Conservation (phyloP, 2,329 filamentous ascomycete genomes). For the Ceratocystis harringtonii region DNA sequence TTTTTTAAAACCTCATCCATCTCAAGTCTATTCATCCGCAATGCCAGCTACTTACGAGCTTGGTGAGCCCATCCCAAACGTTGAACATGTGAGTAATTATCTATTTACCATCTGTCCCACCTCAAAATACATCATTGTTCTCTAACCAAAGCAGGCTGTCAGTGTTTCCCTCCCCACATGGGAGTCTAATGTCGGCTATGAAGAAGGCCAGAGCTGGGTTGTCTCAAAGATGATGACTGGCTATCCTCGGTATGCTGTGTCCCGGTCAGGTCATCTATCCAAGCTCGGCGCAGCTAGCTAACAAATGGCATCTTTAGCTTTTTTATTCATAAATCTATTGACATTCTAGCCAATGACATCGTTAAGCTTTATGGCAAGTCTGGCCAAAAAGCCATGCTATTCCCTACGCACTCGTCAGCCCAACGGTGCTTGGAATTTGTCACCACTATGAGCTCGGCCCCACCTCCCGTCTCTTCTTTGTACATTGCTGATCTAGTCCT, state of each 20-base stretch:
- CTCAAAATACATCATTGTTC: too few relatives aligned
- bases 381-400: slow-evolving; percentile 61
- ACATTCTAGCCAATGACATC: slow-evolving; percentile 55
- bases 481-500: slow-evolving; percentile 46
- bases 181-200: slow-evolving; percentile 80
- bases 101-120: too few relatives aligned
- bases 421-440: slow-evolving; percentile 62
- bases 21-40: slow-evolving; percentile 1
- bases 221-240: slow-evolving; percentile 70
- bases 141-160: slow-evolving; percentile 49
- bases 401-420: slow-evolving; percentile 59
- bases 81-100: slow-evolving; percentile 50
- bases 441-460: slow-evolving; percentile 28
- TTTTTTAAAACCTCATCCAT: neutral
- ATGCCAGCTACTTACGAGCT: slow-evolving; percentile 37
- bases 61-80: slow-evolving; percentile 64
- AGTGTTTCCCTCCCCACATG: slow-evolving; percentile 94
- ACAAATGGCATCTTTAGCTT: slow-evolving; percentile 41
- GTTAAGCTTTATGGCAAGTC: slow-evolving; percentile 45
- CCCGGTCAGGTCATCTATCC: slow-evolving; percentile 9
- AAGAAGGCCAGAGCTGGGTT: slow-evolving; percentile 85
- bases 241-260: slow-evolving; percentile 55
- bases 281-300: neutral
- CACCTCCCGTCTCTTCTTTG: slow-evolving; percentile 34
- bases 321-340: slow-evolving; percentile 76